Percentiles rank a stretch among this genome's conserved stretches.
These are phyloP conservation scores for Debaryomyces maramus DNA, from an alignment of 805 yeast genomes.

Conservation along the genomic window DNA sequence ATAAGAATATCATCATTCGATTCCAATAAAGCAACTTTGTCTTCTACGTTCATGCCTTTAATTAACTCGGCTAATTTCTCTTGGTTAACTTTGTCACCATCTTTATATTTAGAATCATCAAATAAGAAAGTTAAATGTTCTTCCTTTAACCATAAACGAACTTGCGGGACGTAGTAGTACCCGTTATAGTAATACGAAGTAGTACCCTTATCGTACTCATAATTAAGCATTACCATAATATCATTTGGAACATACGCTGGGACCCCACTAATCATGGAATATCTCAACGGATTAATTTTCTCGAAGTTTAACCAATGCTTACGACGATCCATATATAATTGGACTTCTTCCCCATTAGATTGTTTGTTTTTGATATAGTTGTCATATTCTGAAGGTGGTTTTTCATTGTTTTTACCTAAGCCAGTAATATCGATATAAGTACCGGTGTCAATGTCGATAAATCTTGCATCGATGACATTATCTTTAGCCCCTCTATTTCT, in stretches of 20 bases:
- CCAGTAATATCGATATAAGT: slow-evolving; percentile 58
- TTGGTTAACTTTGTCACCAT: slow-evolving; percentile 11
- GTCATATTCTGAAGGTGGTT: slow-evolving; percentile 21
- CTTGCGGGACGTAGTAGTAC: slow-evolving; percentile 24
- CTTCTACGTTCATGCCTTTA: slow-evolving; percentile 18
- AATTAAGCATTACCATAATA: slow-evolving; percentile 25
- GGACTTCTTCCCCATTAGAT: slow-evolving; percentile 17
- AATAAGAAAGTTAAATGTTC: slow-evolving; percentile 14
- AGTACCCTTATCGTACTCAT: slow-evolving; percentile 26
- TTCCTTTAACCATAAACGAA: slow-evolving; percentile 24
- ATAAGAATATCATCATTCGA: slow-evolving; percentile 21
- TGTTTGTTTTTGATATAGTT: slow-evolving; percentile 17
- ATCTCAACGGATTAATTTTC: slow-evolving; percentile 51
- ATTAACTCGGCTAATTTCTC: slow-evolving; percentile 14
- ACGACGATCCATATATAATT: slow-evolving; percentile 33
- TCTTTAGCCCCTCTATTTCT: slow-evolving; percentile 20
- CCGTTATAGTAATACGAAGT: slow-evolving; percentile 19
- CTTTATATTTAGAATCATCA: slow-evolving; percentile 11
- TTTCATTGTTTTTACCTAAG: slow-evolving; percentile 18
- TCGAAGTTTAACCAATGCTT: slow-evolving; percentile 31
- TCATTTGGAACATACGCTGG: slow-evolving; percentile 31
- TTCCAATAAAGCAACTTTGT: slow-evolving; percentile 21
- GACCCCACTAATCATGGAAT: slow-evolving; percentile 57
- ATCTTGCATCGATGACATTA: slow-evolving; percentile 41
- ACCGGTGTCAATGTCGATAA: slow-evolving; percentile 58